Base-by-base conservation (phyloP, 2,329 filamentous ascomycete genomes). In the Neopestalotiopsis sp. region DNA sequence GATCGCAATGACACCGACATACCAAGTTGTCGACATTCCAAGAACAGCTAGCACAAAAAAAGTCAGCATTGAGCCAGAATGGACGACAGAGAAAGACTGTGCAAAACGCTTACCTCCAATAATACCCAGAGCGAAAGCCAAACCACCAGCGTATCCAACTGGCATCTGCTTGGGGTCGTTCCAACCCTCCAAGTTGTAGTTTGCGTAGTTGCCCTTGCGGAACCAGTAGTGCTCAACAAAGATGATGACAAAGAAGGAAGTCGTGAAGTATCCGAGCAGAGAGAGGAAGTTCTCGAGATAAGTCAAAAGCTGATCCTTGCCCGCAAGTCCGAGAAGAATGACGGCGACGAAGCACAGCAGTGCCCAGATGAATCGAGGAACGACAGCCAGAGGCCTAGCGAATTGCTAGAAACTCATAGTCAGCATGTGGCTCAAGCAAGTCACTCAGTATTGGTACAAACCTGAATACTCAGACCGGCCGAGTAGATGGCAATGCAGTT, bases 1-100 rank as follows among this genome's bases (percentile, higher is more conserved):
- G 56, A 73, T 76, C 1, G 81, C 84, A 64, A 87, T 71, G 2
- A 79, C 78, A 0, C 85, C 86, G 28, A 85, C 78, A 72, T 84
- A 88, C 83, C 85, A 89, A 0, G 85, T 88, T 78, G 89, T 84
- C 61, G 82, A 82, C 88, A 90, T 90, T 1, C 88, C 88, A 74
- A 90, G 79, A 28, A 87, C 80, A 79, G 72, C 71, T 73, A 57
- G 58, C 9, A 20, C 4, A 14, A 13, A 58, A 17, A 17, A 32
- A 40, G 52, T 40, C 17, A 40, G n/a, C 32, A 13, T 17, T 57
- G 28, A 28, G 13, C 17, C 34, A 34, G 9, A 65, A 9, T 66
- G 42, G 13, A 34, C 67, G 69, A 52, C 70, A 67, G 52, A 10
- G 52, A 58, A 20, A 10, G 52, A 58, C 13, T 32, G 32, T 17